Percentiles rank a stretch among this genome's conserved stretches.
phyloP scores from a whole-genome alignment of 2,329 filamentous ascomycete species.

The Aspergillus uvarum region DNA sequence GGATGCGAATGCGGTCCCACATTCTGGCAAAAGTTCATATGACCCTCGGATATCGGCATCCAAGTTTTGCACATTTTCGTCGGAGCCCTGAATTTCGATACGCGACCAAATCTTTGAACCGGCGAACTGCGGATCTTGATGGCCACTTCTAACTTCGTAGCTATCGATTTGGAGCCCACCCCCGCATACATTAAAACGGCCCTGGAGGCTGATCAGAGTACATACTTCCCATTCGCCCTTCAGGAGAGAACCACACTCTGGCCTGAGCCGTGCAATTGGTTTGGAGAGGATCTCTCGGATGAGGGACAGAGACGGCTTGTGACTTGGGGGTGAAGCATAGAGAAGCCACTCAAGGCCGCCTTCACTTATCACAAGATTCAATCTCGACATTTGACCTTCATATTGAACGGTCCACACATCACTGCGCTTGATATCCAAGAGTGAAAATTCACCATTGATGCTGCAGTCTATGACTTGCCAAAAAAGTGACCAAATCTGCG shows the following conservation, averaged over 20 bases:
- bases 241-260: conserved; percentile 31
- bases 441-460: conserved; percentile 29
- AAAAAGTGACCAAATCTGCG: conserved; percentile 36
- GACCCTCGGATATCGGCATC: conserved; percentile 48
- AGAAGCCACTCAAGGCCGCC: conserved; percentile 47
- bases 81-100: conserved; percentile 41
- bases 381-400: conserved; percentile 23
- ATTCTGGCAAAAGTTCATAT: conserved; percentile 55
- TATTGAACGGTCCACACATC: conserved; percentile 35
- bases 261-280: conserved; percentile 51
- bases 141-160: conserved; percentile 43
- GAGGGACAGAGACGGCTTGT: conserved; percentile 39
- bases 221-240: conserved; percentile 49
- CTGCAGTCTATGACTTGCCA: conserved; percentile 28
- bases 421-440: conserved; percentile 31
- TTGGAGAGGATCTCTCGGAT: conserved; percentile 45
- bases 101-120: conserved; percentile 46
- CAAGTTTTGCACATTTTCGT: conserved; percentile 29
- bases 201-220: conserved; percentile 38
- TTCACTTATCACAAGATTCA: conserved; percentile 29
- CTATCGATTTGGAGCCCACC: conserved; percentile 33
- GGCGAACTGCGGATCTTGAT: conserved; percentile 38
- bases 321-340: conserved; percentile 45
- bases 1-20: conserved; percentile 57
- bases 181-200: conserved; percentile 40